Percentiles rank a stretch among this genome's conserved stretches.
These are phyloP conservation scores for Phytophthora parvispora DNA, from an alignment of 352 stramenopile genomes.

Conservation along the genomic window DNA sequence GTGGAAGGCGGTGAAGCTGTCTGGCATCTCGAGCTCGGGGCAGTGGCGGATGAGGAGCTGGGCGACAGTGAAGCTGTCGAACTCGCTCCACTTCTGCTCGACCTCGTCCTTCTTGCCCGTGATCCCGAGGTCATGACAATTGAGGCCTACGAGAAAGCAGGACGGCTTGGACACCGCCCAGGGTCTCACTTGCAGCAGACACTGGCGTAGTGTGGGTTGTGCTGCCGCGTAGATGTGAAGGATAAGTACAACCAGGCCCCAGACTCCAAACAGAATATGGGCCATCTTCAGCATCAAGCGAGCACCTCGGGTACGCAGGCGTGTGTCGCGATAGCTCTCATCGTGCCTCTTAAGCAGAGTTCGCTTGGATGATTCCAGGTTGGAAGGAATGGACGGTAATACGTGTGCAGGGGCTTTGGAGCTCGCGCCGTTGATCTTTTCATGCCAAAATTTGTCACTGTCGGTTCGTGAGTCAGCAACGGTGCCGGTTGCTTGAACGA, in stretches of 20 bases:
- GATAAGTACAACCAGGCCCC: neutral
- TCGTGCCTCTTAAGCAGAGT: neutral
- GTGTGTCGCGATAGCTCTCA: neutral
- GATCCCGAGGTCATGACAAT: slow-evolving; percentile 20
- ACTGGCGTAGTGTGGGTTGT: neutral
- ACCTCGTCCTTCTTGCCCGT: slow-evolving; percentile 14
- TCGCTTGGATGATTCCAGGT: neutral
- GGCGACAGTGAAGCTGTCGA: slow-evolving; percentile 8
- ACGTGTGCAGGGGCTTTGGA: neutral
- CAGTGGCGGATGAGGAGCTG: neutral
- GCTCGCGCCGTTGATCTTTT: neutral
- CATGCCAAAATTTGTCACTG: neutral
- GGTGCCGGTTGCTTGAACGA: neutral
- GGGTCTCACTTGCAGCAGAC: neutral
- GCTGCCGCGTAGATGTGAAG: neutral
- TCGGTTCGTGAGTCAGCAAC: neutral
- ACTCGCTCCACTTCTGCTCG: slow-evolving; percentile 4
- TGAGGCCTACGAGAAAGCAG: slow-evolving; percentile 23
- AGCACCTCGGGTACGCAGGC: neutral
- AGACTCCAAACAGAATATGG: neutral
- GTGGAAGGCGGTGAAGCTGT: neutral
- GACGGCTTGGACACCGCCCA: neutral
- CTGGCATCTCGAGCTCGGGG: neutral
- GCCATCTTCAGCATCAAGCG: neutral
- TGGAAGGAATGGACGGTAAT: no score